These are phyloP conservation scores for Fraxinus platypoda DNA, from an alignment of 305 asterid genomes.

Conservation along the genomic window DNA sequence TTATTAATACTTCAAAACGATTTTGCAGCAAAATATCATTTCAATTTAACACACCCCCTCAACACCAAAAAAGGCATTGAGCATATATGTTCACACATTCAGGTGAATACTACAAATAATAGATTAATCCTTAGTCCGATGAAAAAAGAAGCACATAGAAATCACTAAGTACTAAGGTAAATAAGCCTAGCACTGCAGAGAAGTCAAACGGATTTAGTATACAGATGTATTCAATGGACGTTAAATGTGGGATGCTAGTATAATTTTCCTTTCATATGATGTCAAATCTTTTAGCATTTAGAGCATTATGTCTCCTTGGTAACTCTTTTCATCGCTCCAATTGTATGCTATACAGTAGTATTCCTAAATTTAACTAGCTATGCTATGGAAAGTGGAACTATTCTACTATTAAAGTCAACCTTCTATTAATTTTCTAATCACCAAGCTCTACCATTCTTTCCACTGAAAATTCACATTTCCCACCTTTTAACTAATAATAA, in stretches of 20 bases:
- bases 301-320: neutral
- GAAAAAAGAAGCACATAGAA: neutral
- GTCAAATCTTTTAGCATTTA: neutral
- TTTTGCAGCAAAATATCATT: neutral
- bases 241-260: neutral
- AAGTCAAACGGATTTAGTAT: neutral
- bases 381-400: neutral
- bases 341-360: neutral
- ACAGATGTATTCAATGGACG: neutral
- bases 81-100: neutral
- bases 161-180: neutral
- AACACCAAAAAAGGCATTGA: neutral
- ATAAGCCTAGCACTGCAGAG: neutral
- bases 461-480: constrained; percentile 1
- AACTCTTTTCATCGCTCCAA: neutral
- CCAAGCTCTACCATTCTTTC: constrained; percentile 14
- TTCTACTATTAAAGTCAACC: neutral
- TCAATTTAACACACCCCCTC: too few species aligned
- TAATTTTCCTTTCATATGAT: neutral
- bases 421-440: neutral
- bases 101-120: neutral
- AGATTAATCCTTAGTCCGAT: neutral
- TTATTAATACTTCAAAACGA: neutral
- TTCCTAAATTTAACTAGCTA: neutral
- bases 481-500: neutral